Base-by-base conservation (phyloP, 495 filamentous ascomycete species). In the Hyaloscypha bicolor region DNA sequence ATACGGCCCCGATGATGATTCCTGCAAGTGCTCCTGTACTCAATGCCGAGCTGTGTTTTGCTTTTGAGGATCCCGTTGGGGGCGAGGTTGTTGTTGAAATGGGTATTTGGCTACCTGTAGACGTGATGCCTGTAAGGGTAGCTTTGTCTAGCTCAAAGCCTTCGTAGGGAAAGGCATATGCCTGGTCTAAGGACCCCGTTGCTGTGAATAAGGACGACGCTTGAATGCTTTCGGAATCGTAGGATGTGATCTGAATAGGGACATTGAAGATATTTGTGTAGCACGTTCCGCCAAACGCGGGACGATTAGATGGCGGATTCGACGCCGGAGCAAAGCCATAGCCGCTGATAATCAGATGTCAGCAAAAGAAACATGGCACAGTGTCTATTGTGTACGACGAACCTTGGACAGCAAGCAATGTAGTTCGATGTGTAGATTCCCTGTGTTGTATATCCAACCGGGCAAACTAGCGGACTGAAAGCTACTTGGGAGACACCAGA, bases 211-310 rank as follows among this genome's bases (percentile, higher is more conserved):
- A 63, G 0, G 60, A 65, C 0, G 61, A 62, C 12, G 66, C 72
- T 29, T 65, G 59, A 4, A 61, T 1, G 32, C 63, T 64, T 21
- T 60, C 51, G n/a, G 60, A 57, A 32, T 69, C 64, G 53, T 70
- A 74, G 9, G 52, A 61, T 55, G 62, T 62, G 9, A 74, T 58
- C 31, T 55, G 60, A 4, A 69, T 64, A 5, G 72, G 68, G n/a
- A 62, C 62, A 60, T 71, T 68, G n/a, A 60, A 66, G 16, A 66
- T 66, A 58, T 70, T 60, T 16, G 63, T 67, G 35, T 67, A 74
- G 33, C 72, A 74, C 5, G 69, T 74, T 3, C 72, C 72, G 39
- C 72, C 67, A 53, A 69, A 72, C 0, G 72, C 72, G 21, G 72
- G 72, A 9, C 72, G 69, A 21, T 72, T 65, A 5, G 62, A 32